phyloP scores from a whole-genome alignment of 2,329 filamentous ascomycete species.

The Macrophomina phaseolina region DNA sequence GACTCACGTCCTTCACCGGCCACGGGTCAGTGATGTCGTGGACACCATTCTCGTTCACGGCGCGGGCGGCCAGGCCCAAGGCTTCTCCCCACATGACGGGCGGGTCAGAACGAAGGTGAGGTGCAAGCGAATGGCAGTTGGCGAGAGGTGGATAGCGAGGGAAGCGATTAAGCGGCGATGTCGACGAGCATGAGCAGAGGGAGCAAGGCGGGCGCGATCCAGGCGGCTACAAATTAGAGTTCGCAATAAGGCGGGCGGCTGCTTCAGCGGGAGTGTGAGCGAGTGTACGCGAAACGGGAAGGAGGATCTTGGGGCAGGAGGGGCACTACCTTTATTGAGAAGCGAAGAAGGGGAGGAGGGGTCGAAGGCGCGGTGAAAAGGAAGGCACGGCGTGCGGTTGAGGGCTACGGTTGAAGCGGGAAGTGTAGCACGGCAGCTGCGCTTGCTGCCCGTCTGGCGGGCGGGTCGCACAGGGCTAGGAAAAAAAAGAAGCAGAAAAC shows the following conservation, averaged over 20 bases:
- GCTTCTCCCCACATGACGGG: slow-evolving; percentile 20
- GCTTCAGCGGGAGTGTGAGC: slow-evolving; percentile 15
- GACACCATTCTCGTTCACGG: slow-evolving; percentile 35
- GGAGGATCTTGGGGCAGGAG: background rate
- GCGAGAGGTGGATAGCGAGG: background rate
- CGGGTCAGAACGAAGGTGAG: background rate
- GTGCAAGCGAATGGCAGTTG: slow-evolving; percentile 4
- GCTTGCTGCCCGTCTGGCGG: slow-evolving; percentile 24
- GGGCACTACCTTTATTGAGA: background rate
- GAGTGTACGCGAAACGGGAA: slow-evolving; percentile 18
- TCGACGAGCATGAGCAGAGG: slow-evolving; percentile 19
- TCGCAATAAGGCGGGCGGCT: background rate
- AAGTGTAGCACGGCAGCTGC: slow-evolving; percentile 22
- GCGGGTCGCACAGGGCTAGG: slow-evolving; percentile 19
- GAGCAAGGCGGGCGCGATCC: slow-evolving; percentile 16
- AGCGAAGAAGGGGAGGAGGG: slow-evolving; percentile 6
- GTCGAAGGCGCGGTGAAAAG: background rate
- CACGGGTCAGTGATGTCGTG: slow-evolving; percentile 45
- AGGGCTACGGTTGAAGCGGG: slow-evolving; percentile 15
- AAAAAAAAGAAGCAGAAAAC: slow-evolving; percentile 13
- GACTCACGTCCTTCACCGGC: slow-evolving; percentile 48
- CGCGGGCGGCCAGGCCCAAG: slow-evolving; percentile 31
- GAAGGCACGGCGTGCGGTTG: slow-evolving; percentile 6
- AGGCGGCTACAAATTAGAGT: slow-evolving; percentile 16
- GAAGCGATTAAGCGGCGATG: slow-evolving; percentile 4